Percentiles rank a stretch among this genome's conserved stretches.
These are phyloP conservation scores for Saposhnikovia divaricata DNA, from an alignment of 129 eudicot genomes.

Conservation along the genomic window DNA sequence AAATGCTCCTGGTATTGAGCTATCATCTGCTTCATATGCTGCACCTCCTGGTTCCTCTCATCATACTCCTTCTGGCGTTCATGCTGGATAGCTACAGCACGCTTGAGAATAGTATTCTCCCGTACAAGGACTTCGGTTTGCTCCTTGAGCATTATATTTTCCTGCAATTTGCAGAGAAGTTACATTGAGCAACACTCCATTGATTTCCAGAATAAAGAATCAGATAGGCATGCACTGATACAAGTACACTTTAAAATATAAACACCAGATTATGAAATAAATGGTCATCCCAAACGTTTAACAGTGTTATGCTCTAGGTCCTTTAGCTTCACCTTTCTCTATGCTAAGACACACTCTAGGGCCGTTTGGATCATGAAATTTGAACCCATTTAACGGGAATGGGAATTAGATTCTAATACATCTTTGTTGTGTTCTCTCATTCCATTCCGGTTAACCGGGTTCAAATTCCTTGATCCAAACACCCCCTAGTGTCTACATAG, in stretches of 20 bases:
- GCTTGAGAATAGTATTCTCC: constrained; percentile 71
- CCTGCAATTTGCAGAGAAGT: constrained; percentile 31
- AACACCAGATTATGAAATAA: background rate
- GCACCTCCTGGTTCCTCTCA: constrained; percentile 64
- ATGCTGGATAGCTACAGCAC: constrained; percentile 79
- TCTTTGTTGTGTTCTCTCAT: too few species aligned
- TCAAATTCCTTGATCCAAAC: too few species aligned
- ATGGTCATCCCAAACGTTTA: background rate
- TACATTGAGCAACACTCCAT: background rate
- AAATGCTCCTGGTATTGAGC: constrained; percentile 81
- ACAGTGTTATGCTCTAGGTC: background rate
- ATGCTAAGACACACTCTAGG: background rate
- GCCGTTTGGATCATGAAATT: too few species aligned
- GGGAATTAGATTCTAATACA: too few species aligned
- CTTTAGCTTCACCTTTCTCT: background rate
- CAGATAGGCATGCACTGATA: background rate
- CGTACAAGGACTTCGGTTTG: constrained; percentile 53
- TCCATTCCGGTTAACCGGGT: too few species aligned
- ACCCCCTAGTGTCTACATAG: background rate
- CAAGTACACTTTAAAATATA: background rate
- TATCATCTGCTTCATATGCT: constrained; percentile 67
- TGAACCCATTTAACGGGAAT: too few species aligned
- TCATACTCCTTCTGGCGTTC: constrained; percentile 82
- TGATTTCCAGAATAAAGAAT: background rate
- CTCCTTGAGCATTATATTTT: constrained; percentile 55